phyloP scores from a whole-genome alignment of 2,329 filamentous ascomycete species.

The Phyllachora maydis region DNA sequence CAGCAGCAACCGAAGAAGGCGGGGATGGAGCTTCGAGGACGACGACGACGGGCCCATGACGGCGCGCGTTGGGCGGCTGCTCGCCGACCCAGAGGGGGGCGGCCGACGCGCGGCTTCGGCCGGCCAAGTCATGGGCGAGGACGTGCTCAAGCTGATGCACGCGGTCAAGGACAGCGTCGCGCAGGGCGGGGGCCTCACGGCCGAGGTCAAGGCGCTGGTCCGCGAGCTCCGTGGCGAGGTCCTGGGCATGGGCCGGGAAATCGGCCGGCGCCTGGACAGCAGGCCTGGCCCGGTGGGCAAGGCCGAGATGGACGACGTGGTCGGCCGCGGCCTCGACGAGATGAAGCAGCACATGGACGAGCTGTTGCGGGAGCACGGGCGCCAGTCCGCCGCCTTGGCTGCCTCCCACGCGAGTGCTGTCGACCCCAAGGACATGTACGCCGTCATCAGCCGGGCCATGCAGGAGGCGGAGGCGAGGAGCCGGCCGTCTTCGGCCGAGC shows the following conservation, averaged over 20 bases:
- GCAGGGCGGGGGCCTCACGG: slow-evolving; percentile 72
- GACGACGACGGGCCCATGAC: slow-evolving; percentile 16
- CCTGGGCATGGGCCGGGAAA: slow-evolving; percentile 80
- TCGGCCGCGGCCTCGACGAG: slow-evolving; percentile 62
- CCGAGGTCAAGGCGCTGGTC: slow-evolving; percentile 78
- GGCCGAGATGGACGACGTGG: slow-evolving; percentile 54
- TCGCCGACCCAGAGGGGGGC: no score
- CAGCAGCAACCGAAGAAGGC: no score
- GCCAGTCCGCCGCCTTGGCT: slow-evolving; percentile 42
- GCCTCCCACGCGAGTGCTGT: slow-evolving; percentile 40
- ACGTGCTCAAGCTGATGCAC: slow-evolving; percentile 63
- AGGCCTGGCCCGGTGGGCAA: slow-evolving; percentile 24
- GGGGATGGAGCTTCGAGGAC: slow-evolving; percentile 19
- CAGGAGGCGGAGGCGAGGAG: slow-evolving; percentile 34
- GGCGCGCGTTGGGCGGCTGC: slow-evolving; percentile 19
- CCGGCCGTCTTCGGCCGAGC: slow-evolving; percentile 17
- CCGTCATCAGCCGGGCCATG: slow-evolving; percentile 58
- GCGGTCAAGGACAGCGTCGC: slow-evolving; percentile 82
- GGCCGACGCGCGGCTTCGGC: slow-evolving; percentile 22
- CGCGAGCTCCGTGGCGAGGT: slow-evolving; percentile 83
- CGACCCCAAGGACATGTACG: no score
- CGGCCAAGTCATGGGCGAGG: slow-evolving; percentile 45
- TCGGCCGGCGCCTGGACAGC: slow-evolving; percentile 71
- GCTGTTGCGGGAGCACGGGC: slow-evolving; percentile 54
- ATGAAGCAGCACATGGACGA: slow-evolving; percentile 71